Evolutionary conservation across 2,329 filamentous ascomycete species (phyloP).

Genomic region (Orbilia ellipsospora): DNA sequence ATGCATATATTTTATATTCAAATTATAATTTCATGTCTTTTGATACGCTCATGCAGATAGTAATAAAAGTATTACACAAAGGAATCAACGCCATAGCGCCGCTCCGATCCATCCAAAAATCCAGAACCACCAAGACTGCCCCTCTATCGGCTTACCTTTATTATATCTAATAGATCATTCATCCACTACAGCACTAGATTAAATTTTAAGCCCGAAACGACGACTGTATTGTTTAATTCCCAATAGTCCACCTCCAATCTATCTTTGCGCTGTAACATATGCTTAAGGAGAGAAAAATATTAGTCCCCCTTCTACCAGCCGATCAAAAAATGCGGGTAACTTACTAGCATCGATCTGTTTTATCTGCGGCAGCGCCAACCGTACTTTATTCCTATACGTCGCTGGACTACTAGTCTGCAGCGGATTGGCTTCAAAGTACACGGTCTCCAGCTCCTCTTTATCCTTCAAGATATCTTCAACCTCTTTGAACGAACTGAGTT

Average conservation of each 20-base stretch:
- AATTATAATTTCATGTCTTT: neutral
- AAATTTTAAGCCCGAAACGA: too few species aligned
- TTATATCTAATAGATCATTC: too few species aligned
- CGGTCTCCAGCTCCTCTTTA: constrained; percentile 77
- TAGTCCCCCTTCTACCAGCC: neutral
- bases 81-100: constrained; percentile 8
- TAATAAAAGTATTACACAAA: neutral
- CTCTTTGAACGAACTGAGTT: constrained; percentile 81
- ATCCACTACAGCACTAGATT: too few species aligned
- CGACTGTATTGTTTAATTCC: too few species aligned
- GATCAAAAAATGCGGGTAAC: constrained; percentile 63
- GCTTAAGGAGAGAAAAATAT: constrained; percentile 8
- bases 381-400: constrained; percentile 92
- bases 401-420: constrained; percentile 82
- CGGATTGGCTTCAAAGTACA: constrained; percentile 97
- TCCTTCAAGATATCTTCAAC: constrained; percentile 81
- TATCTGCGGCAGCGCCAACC: constrained; percentile 85
- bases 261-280: constrained; percentile 23
- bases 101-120: neutral
- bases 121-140: too few species aligned
- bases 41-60: neutral
- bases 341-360: constrained; percentile 96
- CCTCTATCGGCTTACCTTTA: too few species aligned
- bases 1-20: neutral
- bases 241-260: neutral